These are phyloP conservation scores for Nephelium lappaceum DNA, from an alignment of 345 rosid species.

Conservation along the genomic window DNA sequence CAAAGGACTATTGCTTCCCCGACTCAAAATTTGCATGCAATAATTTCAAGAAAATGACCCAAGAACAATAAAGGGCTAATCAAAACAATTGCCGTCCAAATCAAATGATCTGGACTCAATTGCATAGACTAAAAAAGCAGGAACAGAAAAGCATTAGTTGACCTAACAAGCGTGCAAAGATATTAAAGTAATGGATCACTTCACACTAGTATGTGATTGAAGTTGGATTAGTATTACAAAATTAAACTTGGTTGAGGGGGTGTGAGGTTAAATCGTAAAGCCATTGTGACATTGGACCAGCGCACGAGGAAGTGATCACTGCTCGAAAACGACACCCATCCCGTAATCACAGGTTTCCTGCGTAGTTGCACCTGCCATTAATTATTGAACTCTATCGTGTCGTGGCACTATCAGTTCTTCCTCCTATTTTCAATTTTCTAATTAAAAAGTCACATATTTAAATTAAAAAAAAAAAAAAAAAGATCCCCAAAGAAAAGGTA, in stretches of 20 bases:
- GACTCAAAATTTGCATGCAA: too few relatives aligned
- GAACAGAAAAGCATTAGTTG: constrained; percentile 3
- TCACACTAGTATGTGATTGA: not conserved
- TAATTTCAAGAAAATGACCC: not conserved
- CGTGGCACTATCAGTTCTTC: too few relatives aligned
- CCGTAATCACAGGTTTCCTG: not conserved
- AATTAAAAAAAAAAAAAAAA: too few relatives aligned
- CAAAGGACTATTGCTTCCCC: too few relatives aligned
- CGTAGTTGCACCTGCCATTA: constrained; percentile 6
- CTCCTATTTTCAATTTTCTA: too few relatives aligned
- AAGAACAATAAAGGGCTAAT: not conserved
- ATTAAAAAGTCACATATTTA: too few relatives aligned
- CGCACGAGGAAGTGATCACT: not conserved
- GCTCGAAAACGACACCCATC: not conserved
- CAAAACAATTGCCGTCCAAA: not conserved
- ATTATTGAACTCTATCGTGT: not conserved
- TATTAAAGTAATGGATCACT: not conserved
- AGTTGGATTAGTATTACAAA: not conserved
- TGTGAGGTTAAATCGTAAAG: too few relatives aligned
- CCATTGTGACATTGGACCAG: not conserved
- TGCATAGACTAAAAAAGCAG: not conserved
- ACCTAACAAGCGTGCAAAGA: not conserved
- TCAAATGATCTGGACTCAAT: not conserved
- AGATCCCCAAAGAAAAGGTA: not conserved
- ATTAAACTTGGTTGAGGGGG: not conserved